These are phyloP conservation scores for Nelumbo lutea DNA, from an alignment of 164 flowering plant genomes.

Conservation along the genomic window DNA sequence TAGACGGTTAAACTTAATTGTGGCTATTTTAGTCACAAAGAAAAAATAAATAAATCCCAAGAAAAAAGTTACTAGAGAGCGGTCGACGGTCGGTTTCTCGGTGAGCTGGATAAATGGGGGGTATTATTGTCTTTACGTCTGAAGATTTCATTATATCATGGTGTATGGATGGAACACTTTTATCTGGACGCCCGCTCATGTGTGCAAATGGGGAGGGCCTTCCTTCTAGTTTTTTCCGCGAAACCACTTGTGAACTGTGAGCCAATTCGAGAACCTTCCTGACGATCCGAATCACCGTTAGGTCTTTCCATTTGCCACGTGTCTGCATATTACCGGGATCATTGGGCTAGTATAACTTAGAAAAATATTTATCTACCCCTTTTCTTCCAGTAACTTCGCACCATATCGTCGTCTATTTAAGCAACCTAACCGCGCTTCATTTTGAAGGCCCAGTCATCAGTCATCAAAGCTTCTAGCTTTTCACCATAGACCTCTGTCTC, in stretches of 20 bases:
- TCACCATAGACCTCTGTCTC: too few relatives aligned
- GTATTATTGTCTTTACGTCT: too few relatives aligned
- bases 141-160: too few relatives aligned
- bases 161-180: too few relatives aligned
- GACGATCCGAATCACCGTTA: conserved; percentile 5
- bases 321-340: conserved; percentile 2
- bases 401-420: conserved; percentile 6
- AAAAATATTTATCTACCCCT: not conserved
- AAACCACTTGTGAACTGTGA: conserved; percentile 5
- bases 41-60: too few relatives aligned
- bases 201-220: too few relatives aligned
- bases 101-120: too few relatives aligned
- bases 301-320: conserved; percentile 6
- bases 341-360: not conserved
- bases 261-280: conserved; percentile 12
- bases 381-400: not conserved
- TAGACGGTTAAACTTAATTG: too few relatives aligned
- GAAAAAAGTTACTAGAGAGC: too few relatives aligned
- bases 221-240: not conserved
- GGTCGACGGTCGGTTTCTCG: too few relatives aligned
- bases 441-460: not conserved
- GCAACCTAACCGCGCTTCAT: not conserved
- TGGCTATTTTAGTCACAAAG: too few relatives aligned
- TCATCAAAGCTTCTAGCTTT: not conserved
- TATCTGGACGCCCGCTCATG: too few relatives aligned